Percentiles rank a stretch among this genome's conserved stretches.
phyloP scores from a whole-genome alignment of 768 basidiomycete genomes.

The Macrolepiota dolichaula region DNA sequence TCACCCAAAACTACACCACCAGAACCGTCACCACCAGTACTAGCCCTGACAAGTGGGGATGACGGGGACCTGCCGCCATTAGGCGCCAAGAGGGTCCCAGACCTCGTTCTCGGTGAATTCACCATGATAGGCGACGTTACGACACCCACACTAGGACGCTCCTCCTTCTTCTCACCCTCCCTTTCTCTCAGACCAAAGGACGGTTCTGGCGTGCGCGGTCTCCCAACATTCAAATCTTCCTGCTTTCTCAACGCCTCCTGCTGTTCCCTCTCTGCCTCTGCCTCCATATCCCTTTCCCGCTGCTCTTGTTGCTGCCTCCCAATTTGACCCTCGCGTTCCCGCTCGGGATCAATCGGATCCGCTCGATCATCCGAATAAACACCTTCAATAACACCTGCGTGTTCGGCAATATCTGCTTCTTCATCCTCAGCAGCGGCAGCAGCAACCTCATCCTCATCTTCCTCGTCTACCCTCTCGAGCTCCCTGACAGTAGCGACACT shows the following conservation, averaged over 20 bases:
- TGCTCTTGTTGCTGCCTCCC: not conserved
- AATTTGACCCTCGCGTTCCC: slow-evolving; percentile 9
- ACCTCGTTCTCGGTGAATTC: slow-evolving; percentile 7
- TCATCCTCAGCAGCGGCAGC: slow-evolving; percentile 21
- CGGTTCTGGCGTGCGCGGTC: slow-evolving; percentile 83
- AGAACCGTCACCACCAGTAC: not conserved
- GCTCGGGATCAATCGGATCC: not conserved
- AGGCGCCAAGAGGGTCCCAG: slow-evolving; percentile 8
- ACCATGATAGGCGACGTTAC: not conserved
- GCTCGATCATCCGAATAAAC: slow-evolving; percentile 13
- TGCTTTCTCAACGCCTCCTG: slow-evolving; percentile 44
- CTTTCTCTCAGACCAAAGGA: slow-evolving; percentile 28
- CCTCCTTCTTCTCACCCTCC: not conserved
- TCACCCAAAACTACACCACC: slow-evolving; percentile 13
- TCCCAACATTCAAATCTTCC: slow-evolving; percentile 38
- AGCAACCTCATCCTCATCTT: slow-evolving; percentile 59
- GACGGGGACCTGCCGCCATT: slow-evolving; percentile 15
- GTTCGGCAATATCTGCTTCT: not conserved
- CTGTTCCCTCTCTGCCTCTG: slow-evolving; percentile 25
- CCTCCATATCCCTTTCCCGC: slow-evolving; percentile 31
- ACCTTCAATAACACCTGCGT: slow-evolving; percentile 12
- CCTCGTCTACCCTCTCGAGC: slow-evolving; percentile 70
- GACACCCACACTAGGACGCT: not conserved
- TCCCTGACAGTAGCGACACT: slow-evolving; percentile 74
- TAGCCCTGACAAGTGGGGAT: slow-evolving; percentile 24